Evolutionary conservation across 768 basidiomycete species (phyloP), one percentile per base, ranked within the genome.

Genomic region (Calocybe indica): DNA sequence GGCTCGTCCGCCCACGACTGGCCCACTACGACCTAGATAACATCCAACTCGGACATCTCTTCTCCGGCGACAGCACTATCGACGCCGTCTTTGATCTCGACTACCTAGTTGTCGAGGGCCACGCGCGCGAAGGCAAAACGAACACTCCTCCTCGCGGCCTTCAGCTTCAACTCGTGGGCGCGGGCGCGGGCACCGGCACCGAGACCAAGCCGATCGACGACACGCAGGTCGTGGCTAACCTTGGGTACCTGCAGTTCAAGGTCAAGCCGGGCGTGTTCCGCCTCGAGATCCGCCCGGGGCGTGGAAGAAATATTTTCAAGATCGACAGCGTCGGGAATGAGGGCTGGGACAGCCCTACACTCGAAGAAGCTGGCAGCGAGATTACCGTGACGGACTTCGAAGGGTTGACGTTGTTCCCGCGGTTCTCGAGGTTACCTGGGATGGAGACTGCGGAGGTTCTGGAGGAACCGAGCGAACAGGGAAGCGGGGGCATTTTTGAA

Each of bases 211-310:
- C 75, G 5, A 71, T 94, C 10, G 90, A 88, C 6, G 93, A 96
- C 55, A 98, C 96, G 0, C 87, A 83, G 49, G 85, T 98, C 35
- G 90, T 96, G 46, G 92, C 88, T 5, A 99, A 98, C 61, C 71
- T 98, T 5, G 96, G 96, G 1, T 99, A 99, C 64, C 69, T 97
- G 46, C 96, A 99, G 61, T 93, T 98, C 71, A 92, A 92, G 62
- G 86, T 89, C 1, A 87, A 79, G 46, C 96, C 96, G 0, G 96
- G 96, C 1, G 82, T 89, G 0, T 94, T 87, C 70, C 71, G 75
- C 40, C 72, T 97, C 1, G 82, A 84, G 54, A 92, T 98, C 45
- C 78, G 94, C 1, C 74, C 80, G 31, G 94, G 95, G 0, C 73
- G 85, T 13, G 90, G 91, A 5, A 73, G 79, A 40, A 83, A 92